Evolutionary conservation across 768 basidiomycete species (phyloP), one percentile per base, ranked within the genome.

Genomic region (Boletus rufocinnamomeus): DNA sequence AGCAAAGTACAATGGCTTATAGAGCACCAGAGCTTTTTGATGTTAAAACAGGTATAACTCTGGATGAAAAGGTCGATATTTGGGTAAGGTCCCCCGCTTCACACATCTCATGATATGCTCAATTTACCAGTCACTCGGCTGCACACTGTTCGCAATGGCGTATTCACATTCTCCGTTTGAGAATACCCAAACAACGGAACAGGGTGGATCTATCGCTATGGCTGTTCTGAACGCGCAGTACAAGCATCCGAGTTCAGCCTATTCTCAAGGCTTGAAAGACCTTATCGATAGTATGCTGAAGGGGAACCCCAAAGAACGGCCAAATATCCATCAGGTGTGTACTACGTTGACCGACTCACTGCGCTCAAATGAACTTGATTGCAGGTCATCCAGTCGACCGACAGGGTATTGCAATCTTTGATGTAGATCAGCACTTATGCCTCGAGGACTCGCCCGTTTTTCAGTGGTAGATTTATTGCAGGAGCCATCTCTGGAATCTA

Each of bases 1-100:
- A 99, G 73, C 95, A 96, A 73, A 96, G 94, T 63, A 94, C 95
- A 14, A 98, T 99, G 97, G 92, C 97, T 0, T 99, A 96, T 67
- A 87, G 97, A 21, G 95, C 97, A 2, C 97, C 97, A 0, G 97
- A 99, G 69, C 79, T 99, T 23, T 99, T 98, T 70, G 97, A 99
- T 66, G 95, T 97, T 56, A 96, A 96, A 72, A 98, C 95, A 6
- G 93, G 92, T 25, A 77, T 82, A 41, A 84, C 79, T 1, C 75
- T 98, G 9, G 93, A 97, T 65, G 96, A 98, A 76, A 95, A 94
- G 69, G 95, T 97, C 13, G 95, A 97, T 70, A 94, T 97, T 34
- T 97, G 95, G 95, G 94, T 93, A 76, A 56, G 85, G 72, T 27
- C 21, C 13, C 35, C 28, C 3, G 4, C 52, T 21, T 28, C 14